Evolutionary conservation across 768 basidiomycete genomes (phyloP), one percentile per base, ranked within the genome.

Genomic region (Cyathus striatus): DNA sequence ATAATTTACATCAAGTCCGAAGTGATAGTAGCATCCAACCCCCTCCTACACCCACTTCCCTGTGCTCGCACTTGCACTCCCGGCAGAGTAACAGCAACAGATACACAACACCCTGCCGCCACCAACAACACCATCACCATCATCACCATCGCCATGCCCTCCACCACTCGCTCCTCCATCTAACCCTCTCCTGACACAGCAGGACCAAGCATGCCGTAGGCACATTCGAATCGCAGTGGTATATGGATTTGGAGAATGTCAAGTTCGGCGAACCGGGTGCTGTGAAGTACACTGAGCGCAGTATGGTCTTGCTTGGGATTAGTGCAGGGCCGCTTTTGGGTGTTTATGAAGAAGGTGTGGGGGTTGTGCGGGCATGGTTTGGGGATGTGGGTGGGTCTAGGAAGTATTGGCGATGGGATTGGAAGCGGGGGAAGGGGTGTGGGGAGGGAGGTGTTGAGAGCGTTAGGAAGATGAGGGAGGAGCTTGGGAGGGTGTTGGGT

Each of bases 171-270:
- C 52, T 74, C 16, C 54, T 71, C 26, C 67, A 69, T 41, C 44
- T 69, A 6, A 56, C 73, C 0, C 54, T 58, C 23, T 63, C 52
- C 23, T 43, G 49, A 7, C 43, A 49, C 35, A 45, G 55, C 23
- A 65, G 59, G 48, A 50, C 49, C 17, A 80, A 86, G 52, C 63
- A 70, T 22, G 74, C 74, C 0, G 86, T 88, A 1, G 86, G 83
- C 2, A 78, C 85, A 12, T 88, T 88, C 46, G 86, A 88, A 62
- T 76, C 76, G 2, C 79, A 86, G 50, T 62, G 76, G 23, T 88
- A 86, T 55, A 63, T 86, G 44, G 76, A 86, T 48, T 63, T 88
- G 2, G 85, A 88, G 54, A 72, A n/a, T 75, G 21, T 73, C 61
- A 23, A 60, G 73, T 27, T 58, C 81, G 25, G 58, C 62, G 23